Percentiles rank a stretch among this genome's conserved stretches.
These are phyloP conservation scores for Nicotiana tabacum DNA, from an alignment of 257 asterid species.

Conservation along the genomic window DNA sequence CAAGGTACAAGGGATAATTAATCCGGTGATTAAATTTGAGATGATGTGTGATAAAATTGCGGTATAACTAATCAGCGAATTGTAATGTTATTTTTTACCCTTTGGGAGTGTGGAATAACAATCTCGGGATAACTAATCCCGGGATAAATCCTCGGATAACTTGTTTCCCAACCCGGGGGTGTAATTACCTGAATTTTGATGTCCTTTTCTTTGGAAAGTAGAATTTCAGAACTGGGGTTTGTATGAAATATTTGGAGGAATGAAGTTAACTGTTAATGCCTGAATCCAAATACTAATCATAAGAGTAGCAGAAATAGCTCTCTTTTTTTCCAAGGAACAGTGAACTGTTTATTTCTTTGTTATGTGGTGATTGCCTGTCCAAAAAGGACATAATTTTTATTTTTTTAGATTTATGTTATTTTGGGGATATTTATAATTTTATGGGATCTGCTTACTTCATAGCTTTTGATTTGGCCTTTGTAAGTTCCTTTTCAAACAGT, in stretches of 20 bases:
- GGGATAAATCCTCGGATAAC: too few species aligned
- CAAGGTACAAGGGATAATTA: too few species aligned
- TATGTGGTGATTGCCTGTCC: not conserved
- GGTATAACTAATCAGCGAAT: too few species aligned
- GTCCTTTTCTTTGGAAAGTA: not conserved
- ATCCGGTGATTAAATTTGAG: too few species aligned
- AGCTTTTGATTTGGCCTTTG: not conserved
- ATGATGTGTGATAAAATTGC: too few species aligned
- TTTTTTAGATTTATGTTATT: not conserved
- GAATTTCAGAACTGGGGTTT: not conserved
- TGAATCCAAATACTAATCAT: not conserved
- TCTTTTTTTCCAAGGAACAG: too few species aligned
- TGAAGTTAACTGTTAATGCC: not conserved
- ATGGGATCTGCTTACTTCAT: constrained; percentile 4
- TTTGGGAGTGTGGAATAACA: too few species aligned
- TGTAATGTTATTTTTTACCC: too few species aligned
- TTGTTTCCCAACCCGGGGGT: too few species aligned
- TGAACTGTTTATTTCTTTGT: not conserved
- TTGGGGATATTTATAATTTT: not conserved
- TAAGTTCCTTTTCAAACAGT: not conserved
- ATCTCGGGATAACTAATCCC: too few species aligned
- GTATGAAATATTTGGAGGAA: constrained; percentile 3
- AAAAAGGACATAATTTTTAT: not conserved
- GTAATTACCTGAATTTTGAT: not conserved
- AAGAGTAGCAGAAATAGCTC: not conserved